Evolutionary conservation across 768 basidiomycete species (phyloP).

Genomic region (Solioccasus polychromus): DNA sequence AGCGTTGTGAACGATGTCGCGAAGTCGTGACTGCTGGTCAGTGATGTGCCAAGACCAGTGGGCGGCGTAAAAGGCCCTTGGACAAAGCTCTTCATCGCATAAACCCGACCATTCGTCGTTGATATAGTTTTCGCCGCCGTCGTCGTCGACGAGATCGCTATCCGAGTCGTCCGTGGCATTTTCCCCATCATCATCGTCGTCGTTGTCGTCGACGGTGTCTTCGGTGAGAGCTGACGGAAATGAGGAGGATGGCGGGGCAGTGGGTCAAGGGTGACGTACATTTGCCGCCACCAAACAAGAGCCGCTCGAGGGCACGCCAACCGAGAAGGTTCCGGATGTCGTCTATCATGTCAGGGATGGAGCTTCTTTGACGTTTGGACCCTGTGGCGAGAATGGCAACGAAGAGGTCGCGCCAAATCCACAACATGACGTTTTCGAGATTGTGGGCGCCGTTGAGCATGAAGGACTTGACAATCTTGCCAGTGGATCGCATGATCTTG

Average conservation of each 20-base stretch:
- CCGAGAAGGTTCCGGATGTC: constrained; percentile 53
- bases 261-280: constrained; percentile 27
- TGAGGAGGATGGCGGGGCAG: neutral
- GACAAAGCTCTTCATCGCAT: constrained; percentile 23
- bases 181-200: constrained; percentile 10
- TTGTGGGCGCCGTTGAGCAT: constrained; percentile 45
- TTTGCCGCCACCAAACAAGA: constrained; percentile 53
- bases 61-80: constrained; percentile 37
- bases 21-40: constrained; percentile 39
- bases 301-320: constrained; percentile 48
- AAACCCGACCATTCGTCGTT: constrained; percentile 21
- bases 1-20: constrained; percentile 42
- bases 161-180: too few relatives aligned
- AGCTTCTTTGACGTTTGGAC: constrained; percentile 24
- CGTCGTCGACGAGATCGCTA: constrained; percentile 29
- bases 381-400: constrained; percentile 48
- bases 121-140: constrained; percentile 26
- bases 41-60: constrained; percentile 53
- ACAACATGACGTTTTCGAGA: constrained; percentile 47
- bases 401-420: constrained; percentile 72
- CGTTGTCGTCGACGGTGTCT: constrained; percentile 27
- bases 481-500: constrained; percentile 41
- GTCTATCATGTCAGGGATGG: constrained; percentile 52
- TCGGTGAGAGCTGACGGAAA: neutral
- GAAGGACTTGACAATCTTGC: constrained; percentile 48